Conservation (phyloP, 2,329 filamentous ascomycete species). For the Penicillium oxalicum region DNA sequence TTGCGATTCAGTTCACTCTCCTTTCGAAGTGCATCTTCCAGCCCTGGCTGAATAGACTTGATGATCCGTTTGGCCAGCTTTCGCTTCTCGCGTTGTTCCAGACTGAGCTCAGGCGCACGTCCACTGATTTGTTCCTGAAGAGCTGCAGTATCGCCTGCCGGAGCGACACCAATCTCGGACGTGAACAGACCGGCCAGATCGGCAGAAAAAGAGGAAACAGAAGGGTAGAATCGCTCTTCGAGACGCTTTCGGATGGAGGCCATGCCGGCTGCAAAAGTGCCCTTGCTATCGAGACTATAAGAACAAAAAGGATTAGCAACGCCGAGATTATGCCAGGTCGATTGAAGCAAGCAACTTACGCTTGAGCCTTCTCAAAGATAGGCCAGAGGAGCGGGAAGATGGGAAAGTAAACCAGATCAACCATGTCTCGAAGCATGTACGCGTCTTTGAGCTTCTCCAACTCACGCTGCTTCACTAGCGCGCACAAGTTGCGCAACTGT, state of each 20-base stretch:
- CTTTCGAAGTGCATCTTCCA: slow-evolving; percentile 69
- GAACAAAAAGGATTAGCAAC: too few species aligned
- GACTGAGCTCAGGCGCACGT: slow-evolving; percentile 39
- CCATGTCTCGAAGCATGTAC: slow-evolving; percentile 68
- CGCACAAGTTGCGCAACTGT: slow-evolving; percentile 64
- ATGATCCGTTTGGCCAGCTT: slow-evolving; percentile 85
- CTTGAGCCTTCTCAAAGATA: slow-evolving; percentile 71
- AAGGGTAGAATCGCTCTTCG: slow-evolving; percentile 53
- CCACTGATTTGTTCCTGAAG: slow-evolving; percentile 48
- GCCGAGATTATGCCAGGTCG: not conserved
- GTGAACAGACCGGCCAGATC: slow-evolving; percentile 54
- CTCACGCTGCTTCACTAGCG: slow-evolving; percentile 69
- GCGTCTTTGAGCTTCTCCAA: slow-evolving; percentile 68
- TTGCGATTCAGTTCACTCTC: slow-evolving; percentile 75
- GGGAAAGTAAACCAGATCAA: slow-evolving; percentile 89
- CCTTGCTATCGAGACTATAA: slow-evolving; percentile 46
- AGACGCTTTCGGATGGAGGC: slow-evolving; percentile 49
- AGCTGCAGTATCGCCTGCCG: slow-evolving; percentile 41
- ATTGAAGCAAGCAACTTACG: slow-evolving; percentile 53
- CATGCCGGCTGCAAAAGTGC: slow-evolving; percentile 51
- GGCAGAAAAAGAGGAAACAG: slow-evolving; percentile 55
- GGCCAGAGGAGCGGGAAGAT: slow-evolving; percentile 69
- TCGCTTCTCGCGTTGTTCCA: slow-evolving; percentile 73
- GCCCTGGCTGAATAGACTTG: slow-evolving; percentile 69
- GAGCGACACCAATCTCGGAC: slow-evolving; percentile 47